Conservation (phyloP, 140 eudicot genomes). For the Erigeron philadelphicus region DNA sequence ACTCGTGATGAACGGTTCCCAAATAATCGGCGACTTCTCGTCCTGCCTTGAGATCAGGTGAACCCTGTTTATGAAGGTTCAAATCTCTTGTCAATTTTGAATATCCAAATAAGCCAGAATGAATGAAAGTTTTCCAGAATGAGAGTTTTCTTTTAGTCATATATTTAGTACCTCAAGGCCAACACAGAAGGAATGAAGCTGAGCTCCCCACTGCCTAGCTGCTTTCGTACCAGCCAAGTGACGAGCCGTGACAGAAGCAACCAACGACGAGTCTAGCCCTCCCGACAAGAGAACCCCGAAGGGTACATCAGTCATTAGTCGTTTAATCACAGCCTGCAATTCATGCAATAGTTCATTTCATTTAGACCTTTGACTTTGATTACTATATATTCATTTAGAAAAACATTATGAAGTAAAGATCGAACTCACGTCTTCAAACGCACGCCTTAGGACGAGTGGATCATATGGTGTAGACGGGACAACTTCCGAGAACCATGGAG, state of each 20-base stretch:
- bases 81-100: neutral
- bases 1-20: constrained; percentile 74
- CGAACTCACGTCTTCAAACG: constrained; percentile 25
- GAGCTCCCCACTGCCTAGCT: constrained; percentile 72
- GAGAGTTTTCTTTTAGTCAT: neutral
- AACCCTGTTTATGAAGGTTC: constrained; percentile 32
- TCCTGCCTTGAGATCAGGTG: constrained; percentile 64
- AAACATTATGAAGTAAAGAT: neutral
- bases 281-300: constrained; percentile 78
- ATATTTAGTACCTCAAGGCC: constrained; percentile 54
- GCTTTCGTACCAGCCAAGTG: constrained; percentile 65
- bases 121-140: no score
- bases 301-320: constrained; percentile 82
- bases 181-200: constrained; percentile 74
- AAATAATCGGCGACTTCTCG: constrained; percentile 72
- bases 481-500: constrained; percentile 28
- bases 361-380: neutral
- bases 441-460: constrained; percentile 23
- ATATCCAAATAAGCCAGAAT: neutral
- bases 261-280: constrained; percentile 78
- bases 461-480: constrained; percentile 26
- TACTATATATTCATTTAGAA: neutral
- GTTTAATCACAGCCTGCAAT: constrained; percentile 55
- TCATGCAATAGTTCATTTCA: neutral
- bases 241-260: constrained; percentile 67